Evolutionary conservation across 129 eudicot species (phyloP), one percentile per base, ranked within the genome.

Genomic region (Apium graveolens): DNA sequence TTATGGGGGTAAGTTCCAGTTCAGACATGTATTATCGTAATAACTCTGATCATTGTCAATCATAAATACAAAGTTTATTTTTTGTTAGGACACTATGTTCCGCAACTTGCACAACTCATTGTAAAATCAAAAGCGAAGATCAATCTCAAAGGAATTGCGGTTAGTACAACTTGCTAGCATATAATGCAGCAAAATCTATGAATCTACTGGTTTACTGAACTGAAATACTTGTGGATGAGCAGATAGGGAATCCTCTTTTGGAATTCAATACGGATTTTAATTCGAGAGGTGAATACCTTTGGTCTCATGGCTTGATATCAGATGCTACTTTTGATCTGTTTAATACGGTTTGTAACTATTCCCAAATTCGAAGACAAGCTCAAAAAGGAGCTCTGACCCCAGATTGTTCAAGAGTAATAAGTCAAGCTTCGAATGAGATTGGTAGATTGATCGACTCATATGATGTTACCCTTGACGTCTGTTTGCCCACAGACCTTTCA

Each of bases 261-360:
- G 98, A 93, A 62, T 91, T 93, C 88, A 78, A 84, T 81, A 85
- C 90, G 8, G 97, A 93, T 83, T 93, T 89, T 80, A 91, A 93
- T 78, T 83, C 95, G 39, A 85, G 95, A 57, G 87, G 87, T 7
- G 97, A 91, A 79, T 93, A 79, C 65, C 78, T 91, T 3, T 91
- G 98, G 98, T 91, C 98, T 74, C 98, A 93, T 76, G 98, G 98
- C 29, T 81, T 93, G 24, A 89, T 93, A 85, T 93, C 98, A 11
- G 98, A 93, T 81, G 81, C 82, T 68, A 86, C 97, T 29, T 87
- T 81, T 60, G 85, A 82, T 26, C 57, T 83, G 16, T 84, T 87
- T 65, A 91, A 84, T n/a, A 81, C 39, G 21, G 87, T 78, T 3
- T 93, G 98, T 80, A 93, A 93, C 80, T 86, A 83, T 48, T 93